A percentile compares a stretch with the other conserved stretches of the same genome.
Conservation (phyloP, 352 stramenopile species). For the Pythium insidiosum region DNA sequence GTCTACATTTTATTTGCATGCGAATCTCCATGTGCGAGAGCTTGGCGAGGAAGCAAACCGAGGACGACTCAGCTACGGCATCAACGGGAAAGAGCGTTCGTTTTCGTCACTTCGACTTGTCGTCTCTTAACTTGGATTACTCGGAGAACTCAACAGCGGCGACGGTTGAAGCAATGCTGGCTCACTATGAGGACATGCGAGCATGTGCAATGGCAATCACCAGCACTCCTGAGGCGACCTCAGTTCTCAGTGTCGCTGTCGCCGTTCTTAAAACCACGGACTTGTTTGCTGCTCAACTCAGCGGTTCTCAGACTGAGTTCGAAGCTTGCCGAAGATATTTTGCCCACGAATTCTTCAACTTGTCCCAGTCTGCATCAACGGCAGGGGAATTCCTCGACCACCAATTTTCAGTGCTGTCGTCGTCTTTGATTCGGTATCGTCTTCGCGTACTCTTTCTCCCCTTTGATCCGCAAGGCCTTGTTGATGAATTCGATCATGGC, state of each 20-base stretch:
- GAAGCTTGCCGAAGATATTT: constrained; percentile 24
- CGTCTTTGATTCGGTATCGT: constrained; percentile 49
- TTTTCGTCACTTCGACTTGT: constrained; percentile 61
- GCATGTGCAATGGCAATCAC: too few species aligned
- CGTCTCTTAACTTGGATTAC: constrained; percentile 51
- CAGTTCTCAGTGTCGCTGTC: constrained; percentile 1
- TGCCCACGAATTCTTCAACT: constrained; percentile 31
- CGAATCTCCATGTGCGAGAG: too few species aligned
- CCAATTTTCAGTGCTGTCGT: constrained; percentile 42
- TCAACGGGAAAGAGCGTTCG: constrained; percentile 17
- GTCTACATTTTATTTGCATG: too few species aligned
- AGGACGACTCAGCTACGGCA: not conserved
- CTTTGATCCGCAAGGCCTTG: constrained; percentile 24
- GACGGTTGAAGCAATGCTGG: constrained; percentile 38
- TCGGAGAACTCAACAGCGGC: constrained; percentile 25
- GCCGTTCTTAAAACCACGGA: constrained; percentile 5
- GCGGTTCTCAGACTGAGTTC: not conserved
- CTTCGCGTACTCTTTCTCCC: constrained; percentile 59
- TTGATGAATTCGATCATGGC: constrained; percentile 13
- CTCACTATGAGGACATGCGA: constrained; percentile 28
- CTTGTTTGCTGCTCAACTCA: constrained; percentile 3
- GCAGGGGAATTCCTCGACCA: constrained; percentile 30
- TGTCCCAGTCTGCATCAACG: constrained; percentile 2
- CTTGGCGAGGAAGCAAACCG: not conserved
- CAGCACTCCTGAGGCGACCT: too few species aligned